Evolutionary conservation across 164 flowering plant genomes (phyloP).

Genomic region (Platanus orientalis): DNA sequence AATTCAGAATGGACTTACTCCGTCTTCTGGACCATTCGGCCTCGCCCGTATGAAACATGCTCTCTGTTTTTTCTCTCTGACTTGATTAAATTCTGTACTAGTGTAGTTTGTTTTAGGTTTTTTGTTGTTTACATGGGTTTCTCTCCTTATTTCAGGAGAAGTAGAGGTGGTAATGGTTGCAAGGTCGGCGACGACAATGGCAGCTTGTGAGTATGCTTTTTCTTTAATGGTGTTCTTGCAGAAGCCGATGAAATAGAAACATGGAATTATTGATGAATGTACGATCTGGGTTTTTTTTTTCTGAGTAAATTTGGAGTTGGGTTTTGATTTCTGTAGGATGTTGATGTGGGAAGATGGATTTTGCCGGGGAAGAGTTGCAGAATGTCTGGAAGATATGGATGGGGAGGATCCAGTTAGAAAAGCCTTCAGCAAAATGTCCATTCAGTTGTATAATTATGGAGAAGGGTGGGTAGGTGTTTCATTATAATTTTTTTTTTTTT

Average conservation of each 20-base stretch:
- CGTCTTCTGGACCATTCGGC: constrained; percentile 95
- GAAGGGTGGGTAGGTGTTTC: constrained; percentile 99
- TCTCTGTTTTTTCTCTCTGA: constrained; percentile 8
- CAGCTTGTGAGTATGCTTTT: constrained; percentile 58
- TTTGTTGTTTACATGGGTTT: constrained; percentile 26
- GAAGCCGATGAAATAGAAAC: background rate
- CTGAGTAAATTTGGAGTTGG: constrained; percentile 1
- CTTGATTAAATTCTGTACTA: background rate
- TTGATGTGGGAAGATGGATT: constrained; percentile 99
- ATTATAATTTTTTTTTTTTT: constrained; percentile 10
- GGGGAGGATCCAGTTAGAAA: constrained; percentile 92
- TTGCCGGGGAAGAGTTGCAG: constrained; percentile 73
- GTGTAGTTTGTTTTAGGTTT: background rate
- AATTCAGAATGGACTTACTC: constrained; percentile 96
- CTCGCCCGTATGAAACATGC: constrained; percentile 58
- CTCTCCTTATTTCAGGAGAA: constrained; percentile 54
- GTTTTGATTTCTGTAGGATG: constrained; percentile 51
- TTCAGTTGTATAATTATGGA: constrained; percentile 99
- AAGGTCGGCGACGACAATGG: constrained; percentile 87
- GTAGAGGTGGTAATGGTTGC: constrained; percentile 95
- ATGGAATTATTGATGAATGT: constrained; percentile 2
- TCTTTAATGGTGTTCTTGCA: constrained; percentile 1
- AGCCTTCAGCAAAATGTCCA: constrained; percentile 99
- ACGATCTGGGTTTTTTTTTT: constrained; percentile 9
- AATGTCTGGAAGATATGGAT: constrained; percentile 71